These are phyloP conservation scores for Exophiala sideris DNA, from an alignment of 2,329 filamentous ascomycete species.

Conservation along the genomic window DNA sequence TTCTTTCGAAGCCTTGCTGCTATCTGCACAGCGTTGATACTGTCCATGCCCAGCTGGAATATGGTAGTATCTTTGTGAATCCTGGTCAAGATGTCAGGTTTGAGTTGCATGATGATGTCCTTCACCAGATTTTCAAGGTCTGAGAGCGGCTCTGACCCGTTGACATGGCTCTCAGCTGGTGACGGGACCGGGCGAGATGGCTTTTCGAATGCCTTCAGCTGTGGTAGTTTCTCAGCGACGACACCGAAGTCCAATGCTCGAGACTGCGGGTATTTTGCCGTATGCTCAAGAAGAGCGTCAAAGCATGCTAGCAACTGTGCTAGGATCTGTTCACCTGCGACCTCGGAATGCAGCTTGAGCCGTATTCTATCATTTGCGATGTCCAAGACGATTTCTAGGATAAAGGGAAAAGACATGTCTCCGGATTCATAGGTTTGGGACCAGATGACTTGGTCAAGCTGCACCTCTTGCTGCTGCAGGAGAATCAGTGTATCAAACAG, in stretches of 20 bases:
- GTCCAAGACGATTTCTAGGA: conserved; percentile 69
- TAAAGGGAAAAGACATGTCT: conserved; percentile 65
- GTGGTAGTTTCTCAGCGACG: conserved; percentile 4
- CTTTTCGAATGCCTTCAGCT: background rate
- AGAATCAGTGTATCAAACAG: conserved; percentile 81
- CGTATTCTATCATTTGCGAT: conserved; percentile 50
- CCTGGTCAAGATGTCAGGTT: background rate
- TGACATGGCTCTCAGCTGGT: background rate
- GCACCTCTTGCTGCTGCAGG: conserved; percentile 60
- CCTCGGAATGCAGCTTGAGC: conserved; percentile 62
- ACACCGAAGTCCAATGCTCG: conserved; percentile 15
- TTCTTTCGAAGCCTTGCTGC: conserved; percentile 62
- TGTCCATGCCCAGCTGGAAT: conserved; percentile 85
- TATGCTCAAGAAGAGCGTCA: conserved; percentile 34
- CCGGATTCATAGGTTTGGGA: conserved; percentile 50
- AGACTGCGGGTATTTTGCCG: conserved; percentile 22
- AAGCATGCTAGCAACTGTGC: conserved; percentile 30
- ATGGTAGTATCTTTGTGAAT: conserved; percentile 60
- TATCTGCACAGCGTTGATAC: conserved; percentile 79
- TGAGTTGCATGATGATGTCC: conserved; percentile 15
- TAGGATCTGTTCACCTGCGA: conserved; percentile 19
- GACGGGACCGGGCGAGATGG: background rate
- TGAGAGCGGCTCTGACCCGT: conserved; percentile 7
- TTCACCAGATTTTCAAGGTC: conserved; percentile 1
- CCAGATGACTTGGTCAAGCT: conserved; percentile 51